These are phyloP conservation scores for Magnusiomyces tetraspermus DNA, from an alignment of 1,139 yeast species.

Conservation along the genomic window DNA sequence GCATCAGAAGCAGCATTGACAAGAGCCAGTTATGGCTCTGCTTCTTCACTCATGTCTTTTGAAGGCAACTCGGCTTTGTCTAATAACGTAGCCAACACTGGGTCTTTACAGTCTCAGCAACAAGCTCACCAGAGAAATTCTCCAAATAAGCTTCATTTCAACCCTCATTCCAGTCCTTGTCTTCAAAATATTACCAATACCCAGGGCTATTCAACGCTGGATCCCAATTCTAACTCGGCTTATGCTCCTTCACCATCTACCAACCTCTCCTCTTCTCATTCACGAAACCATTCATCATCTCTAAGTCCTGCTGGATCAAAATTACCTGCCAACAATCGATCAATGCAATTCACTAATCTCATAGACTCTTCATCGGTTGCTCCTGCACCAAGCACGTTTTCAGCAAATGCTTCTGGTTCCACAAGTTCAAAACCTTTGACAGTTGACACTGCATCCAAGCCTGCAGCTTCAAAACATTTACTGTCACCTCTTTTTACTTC, in stretches of 20 bases:
- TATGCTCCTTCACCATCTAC: background rate
- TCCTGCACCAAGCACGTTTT: no score
- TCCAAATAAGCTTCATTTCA: slow-evolving; percentile 6
- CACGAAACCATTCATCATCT: background rate
- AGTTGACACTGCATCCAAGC: background rate
- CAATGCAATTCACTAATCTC: no score
- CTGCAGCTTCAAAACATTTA: background rate
- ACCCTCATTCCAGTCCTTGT: slow-evolving; percentile 1
- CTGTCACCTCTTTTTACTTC: background rate
- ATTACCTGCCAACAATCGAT: no score
- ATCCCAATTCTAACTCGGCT: background rate
- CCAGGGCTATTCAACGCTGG: background rate
- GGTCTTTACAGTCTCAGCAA: background rate
- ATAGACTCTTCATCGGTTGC: no score
- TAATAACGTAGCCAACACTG: slow-evolving; percentile 2
- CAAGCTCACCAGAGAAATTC: slow-evolving; percentile 6
- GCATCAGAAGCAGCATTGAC: slow-evolving; percentile 5
- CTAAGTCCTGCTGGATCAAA: background rate
- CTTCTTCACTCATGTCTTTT: slow-evolving; percentile 14
- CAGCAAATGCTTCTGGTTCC: background rate
- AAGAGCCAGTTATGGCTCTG: slow-evolving; percentile 13
- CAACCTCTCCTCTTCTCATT: background rate
- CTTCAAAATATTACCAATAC: background rate
- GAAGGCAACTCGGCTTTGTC: slow-evolving; percentile 9
- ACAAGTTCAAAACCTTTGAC: background rate